Evolutionary conservation across 2,329 filamentous ascomycete genomes (phyloP), one percentile per base, ranked within the genome.

Genomic region (Mariannaea sp.): DNA sequence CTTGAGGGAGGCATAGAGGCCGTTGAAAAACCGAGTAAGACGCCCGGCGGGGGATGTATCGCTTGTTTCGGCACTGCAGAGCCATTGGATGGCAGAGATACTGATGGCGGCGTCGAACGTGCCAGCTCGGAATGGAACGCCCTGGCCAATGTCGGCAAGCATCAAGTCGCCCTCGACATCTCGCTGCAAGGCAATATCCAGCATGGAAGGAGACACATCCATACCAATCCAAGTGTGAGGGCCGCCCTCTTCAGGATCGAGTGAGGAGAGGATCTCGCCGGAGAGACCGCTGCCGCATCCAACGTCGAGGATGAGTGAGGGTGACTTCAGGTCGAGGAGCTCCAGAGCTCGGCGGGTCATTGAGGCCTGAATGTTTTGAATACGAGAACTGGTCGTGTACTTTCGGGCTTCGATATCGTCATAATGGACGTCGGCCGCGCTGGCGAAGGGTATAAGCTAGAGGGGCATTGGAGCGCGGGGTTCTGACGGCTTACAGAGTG

Each of bases 161-260:
- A 99, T 80, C n/a, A 99, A 75, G 69, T 99, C 94, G 2, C 94
- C 94, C 56, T 96, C 92, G 0, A 94, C 90, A 55, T 96, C 93
- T 39, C 93, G 80, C 71, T 97, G 91, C 0, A 99, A 80, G 1
- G 94, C 94, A 38, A 97, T 84, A 61, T 94, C 92, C n/a, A 99
- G 80, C 94, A 99, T 99, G n/a, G 88, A 91, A 0, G 90, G 87
- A 4, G 89, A 91, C 19, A 99, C 87, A 70, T 99, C 94, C 88
- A 97, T 93, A 55, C 94, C 94, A n/a, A 97, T 80, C 94, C 94
- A 99, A 1, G 87, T 86, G 75, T 99, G 94, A 4, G 92, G 91
- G 0, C 92, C 92, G 49, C 89, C 89, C 54, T 91, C 86, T 9
- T 86, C 81, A 2, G 82, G 79, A 0, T 80, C 73, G 1, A 88